Base-by-base conservation (phyloP, 257 asterid genomes). In the Ophiorrhiza pumila region DNA sequence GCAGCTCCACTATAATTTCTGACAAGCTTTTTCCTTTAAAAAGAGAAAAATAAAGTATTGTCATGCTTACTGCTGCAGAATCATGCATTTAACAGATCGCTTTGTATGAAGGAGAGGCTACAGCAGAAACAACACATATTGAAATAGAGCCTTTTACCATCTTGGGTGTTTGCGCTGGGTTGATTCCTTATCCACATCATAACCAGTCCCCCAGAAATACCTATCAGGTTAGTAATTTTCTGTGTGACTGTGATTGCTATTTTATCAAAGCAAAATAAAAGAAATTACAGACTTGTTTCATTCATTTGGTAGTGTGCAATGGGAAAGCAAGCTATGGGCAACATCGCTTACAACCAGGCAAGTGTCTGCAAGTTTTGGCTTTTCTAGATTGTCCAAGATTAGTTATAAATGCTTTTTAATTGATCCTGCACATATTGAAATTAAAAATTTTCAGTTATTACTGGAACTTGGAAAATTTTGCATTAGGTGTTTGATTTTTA, bases 281-380 rank as follows among this genome's bases (percentile, higher is more conserved):
- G 25, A 43, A 59, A 15, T 59, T 46, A 23, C 52, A 35, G 43
- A 76, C 63, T 42, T 37, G 39, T 78, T 56, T 63, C 57, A 70
- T 77, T 72, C 60, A 71, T 71, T 79, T 66, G 77, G 65, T 80
- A 92, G 97, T 94, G 99, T 84, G 99, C 99, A 43, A 94, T 94
- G 98, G 99, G 99, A 78, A 94, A 94, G 81, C 99, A 94, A 90
- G 99, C 99, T 74, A 94, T 94, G 99, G 99, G 99, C 60, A 92
- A 91, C 76, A 91, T 94, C 72, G 98, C 98, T 41, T 86, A 91
- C 77, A 94, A 94, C 73, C 92, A 94, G 96, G 97, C 78, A 85
- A 84, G 89, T 74, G 57, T 55, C 17, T 27, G 57, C 39, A 46
- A 45, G 32, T 46, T n/a, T 46, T 67, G 41, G 46, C 14, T 43